phyloP scores from a whole-genome alignment of 2,329 filamentous ascomycete species.

The Boeremia lycopersici region DNA sequence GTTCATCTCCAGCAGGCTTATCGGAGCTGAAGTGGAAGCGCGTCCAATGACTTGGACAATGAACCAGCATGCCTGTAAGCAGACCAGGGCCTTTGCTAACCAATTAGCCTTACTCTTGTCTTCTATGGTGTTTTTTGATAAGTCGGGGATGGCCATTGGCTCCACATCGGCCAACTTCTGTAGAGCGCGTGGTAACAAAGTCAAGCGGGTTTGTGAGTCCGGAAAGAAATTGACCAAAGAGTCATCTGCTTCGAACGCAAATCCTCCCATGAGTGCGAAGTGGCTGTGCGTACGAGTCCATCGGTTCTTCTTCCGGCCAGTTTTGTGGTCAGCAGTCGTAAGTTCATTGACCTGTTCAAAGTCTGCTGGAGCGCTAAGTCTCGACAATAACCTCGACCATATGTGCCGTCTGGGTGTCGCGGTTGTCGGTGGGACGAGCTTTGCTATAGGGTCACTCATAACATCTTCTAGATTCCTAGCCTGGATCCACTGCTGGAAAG shows the following conservation, averaged over 20 bases:
- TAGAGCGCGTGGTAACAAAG: neutral
- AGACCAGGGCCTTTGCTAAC: neutral
- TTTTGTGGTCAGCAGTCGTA: neutral
- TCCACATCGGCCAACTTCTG: neutral
- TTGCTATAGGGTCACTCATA: neutral
- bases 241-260: neutral
- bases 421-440: neutral
- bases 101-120: neutral
- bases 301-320: neutral
- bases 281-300: neutral
- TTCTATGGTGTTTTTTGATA: neutral
- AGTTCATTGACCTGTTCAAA: neutral
- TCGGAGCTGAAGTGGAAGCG: neutral
- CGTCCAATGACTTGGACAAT: neutral
- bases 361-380: neutral
- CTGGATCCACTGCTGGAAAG: neutral
- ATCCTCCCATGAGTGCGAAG: slow-evolving; percentile 2
- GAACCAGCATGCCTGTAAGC: neutral
- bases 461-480: neutral
- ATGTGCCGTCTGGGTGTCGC: neutral
- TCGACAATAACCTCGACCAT: neutral
- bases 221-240: too few species aligned
- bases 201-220: neutral
- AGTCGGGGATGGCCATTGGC: neutral
- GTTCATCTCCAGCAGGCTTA: neutral